phyloP scores from a whole-genome alignment of 2,329 filamentous ascomycete species.

The Purpureocillium takamizusanense region DNA sequence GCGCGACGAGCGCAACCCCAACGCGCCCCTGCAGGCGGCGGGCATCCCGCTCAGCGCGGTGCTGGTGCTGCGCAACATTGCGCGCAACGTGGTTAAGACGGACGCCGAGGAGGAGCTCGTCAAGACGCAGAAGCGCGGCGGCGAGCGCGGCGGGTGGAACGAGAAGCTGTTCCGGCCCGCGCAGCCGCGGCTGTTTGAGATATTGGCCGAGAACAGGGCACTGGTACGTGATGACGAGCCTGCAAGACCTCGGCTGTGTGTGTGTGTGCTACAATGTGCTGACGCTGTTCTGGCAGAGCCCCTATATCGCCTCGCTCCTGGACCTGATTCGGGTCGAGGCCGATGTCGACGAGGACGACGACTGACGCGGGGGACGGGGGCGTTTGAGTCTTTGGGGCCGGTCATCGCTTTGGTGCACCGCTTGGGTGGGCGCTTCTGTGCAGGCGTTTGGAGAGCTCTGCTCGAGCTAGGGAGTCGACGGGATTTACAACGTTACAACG shows the following conservation, averaged over 20 bases:
- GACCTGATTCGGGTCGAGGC: conserved; percentile 24
- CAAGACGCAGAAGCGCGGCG: conserved; percentile 36
- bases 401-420: no score
- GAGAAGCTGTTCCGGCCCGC: conserved; percentile 59
- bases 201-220: conserved; percentile 59
- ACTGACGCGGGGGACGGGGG: neutral
- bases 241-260: neutral
- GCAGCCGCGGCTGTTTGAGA: conserved; percentile 55
- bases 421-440: no score
- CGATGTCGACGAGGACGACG: conserved; percentile 14
- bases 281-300: conserved; percentile 20
- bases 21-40: conserved; percentile 53
- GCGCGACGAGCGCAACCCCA: conserved; percentile 49
- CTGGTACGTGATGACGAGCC: conserved; percentile 33
- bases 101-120: conserved; percentile 46
- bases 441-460: no score
- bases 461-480: no score
- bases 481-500: no score
- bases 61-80: conserved; percentile 71
- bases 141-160: conserved; percentile 49
- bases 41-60: conserved; percentile 73
- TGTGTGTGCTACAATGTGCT: conserved; percentile 4
- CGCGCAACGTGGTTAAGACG: conserved; percentile 55
- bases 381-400: neutral
- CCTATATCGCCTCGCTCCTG: conserved; percentile 30